These are phyloP conservation scores for Afroboletus lepidellus DNA, from an alignment of 1,284 basidiomycete species.

Conservation along the genomic window DNA sequence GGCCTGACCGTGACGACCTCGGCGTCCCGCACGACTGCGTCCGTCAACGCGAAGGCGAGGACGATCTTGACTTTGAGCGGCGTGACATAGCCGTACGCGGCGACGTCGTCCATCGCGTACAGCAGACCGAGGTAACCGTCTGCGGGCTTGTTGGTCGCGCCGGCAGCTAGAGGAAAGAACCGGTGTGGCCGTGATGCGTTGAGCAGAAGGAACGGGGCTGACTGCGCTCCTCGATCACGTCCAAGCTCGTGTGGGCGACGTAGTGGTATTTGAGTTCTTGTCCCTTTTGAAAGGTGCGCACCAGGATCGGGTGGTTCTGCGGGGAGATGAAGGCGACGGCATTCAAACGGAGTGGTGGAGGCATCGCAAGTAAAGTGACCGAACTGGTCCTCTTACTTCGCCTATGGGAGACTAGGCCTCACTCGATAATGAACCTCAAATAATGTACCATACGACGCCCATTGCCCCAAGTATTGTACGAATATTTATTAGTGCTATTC, in stretches of 20 bases:
- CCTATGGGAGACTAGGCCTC: too few species aligned
- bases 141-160: slow-evolving; percentile 51
- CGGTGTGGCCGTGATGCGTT: not conserved
- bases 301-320: slow-evolving; percentile 76
- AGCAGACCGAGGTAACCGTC: slow-evolving; percentile 78
- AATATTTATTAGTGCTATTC: not conserved
- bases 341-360: slow-evolving; percentile 63
- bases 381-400: not conserved
- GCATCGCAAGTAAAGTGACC: slow-evolving; percentile 40
- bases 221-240: slow-evolving; percentile 72
- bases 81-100: slow-evolving; percentile 81
- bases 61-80: slow-evolving; percentile 80
- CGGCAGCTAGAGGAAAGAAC: slow-evolving; percentile 39
- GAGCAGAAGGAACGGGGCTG: slow-evolving; percentile 15
- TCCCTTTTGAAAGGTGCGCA: slow-evolving; percentile 65
- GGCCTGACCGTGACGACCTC: slow-evolving; percentile 67
- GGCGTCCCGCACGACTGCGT: slow-evolving; percentile 71
- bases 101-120: slow-evolving; percentile 79
- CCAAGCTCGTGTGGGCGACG: slow-evolving; percentile 76
- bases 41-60: slow-evolving; percentile 70
- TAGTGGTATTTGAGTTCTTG: slow-evolving; percentile 81
- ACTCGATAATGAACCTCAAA: not conserved
- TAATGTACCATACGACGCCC: not conserved
- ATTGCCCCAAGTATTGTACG: not conserved
- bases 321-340: slow-evolving; percentile 80